Conservation (phyloP, 345 rosid species). For the Sapria himalayana region DNA sequence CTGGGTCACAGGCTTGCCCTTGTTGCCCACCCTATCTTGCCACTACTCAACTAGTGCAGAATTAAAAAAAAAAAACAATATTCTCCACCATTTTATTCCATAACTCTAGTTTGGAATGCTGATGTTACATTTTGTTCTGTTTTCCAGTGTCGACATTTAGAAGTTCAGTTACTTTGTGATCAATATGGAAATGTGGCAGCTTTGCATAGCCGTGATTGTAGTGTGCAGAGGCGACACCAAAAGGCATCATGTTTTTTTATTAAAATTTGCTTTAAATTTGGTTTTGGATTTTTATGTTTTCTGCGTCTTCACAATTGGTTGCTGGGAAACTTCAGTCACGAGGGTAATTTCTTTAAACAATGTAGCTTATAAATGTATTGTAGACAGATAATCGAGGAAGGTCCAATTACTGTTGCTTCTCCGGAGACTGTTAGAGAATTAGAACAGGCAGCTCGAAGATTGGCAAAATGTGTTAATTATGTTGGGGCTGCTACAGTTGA, state of each 20-base stretch:
- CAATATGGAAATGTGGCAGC: slow-evolving; percentile 94
- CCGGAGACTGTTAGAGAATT: slow-evolving; percentile 56
- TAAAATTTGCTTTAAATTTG: no score
- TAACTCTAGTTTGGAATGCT: no score
- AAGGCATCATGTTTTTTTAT: slow-evolving; percentile 30
- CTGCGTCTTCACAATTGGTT: no score
- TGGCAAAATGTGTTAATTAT: slow-evolving; percentile 84
- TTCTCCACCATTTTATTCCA: no score
- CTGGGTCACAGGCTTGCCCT: no score
- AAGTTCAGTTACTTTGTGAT: slow-evolving; percentile 97
- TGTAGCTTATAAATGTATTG: slow-evolving; percentile 6
- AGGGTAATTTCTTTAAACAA: no score
- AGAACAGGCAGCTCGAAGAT: slow-evolving; percentile 96
- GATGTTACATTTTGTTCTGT: no score
- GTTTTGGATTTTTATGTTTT: no score
- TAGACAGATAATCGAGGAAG: slow-evolving; percentile 90
- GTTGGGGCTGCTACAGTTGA: slow-evolving; percentile 99
- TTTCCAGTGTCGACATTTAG: slow-evolving; percentile 87
- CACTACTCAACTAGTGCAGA: no score
- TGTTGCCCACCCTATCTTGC: no score
- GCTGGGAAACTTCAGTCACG: no score
- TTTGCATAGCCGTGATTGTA: slow-evolving; percentile 98
- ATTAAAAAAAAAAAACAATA: no score
- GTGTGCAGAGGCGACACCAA: slow-evolving; percentile 98
- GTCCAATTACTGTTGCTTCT: slow-evolving; percentile 96